Conservation (phyloP, 1,139 yeast species). For the Martiniozyma asiatica region DNA sequence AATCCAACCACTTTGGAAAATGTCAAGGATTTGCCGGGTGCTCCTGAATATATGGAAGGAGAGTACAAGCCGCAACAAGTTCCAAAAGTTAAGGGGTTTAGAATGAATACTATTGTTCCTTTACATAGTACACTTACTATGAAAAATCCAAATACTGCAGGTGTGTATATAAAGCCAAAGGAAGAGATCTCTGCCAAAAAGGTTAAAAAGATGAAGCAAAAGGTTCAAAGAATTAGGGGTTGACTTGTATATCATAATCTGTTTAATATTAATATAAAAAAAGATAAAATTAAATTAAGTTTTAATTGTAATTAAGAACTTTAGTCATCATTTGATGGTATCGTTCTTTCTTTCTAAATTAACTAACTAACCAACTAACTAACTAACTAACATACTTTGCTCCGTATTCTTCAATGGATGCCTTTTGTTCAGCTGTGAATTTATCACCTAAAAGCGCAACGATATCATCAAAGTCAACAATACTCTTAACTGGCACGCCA, state of each 20-base stretch:
- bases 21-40: conserved; percentile 51
- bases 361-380: too few relatives aligned
- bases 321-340: too few relatives aligned
- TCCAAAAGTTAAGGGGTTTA: conserved; percentile 74
- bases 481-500: conserved; percentile 72
- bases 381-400: conserved; percentile 33
- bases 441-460: conserved; percentile 44
- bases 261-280: neutral
- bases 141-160: conserved; percentile 76
- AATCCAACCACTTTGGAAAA: conserved; percentile 66
- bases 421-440: conserved; percentile 42
- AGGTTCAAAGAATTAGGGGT: conserved; percentile 29
- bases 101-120: conserved; percentile 79
- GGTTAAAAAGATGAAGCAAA: conserved; percentile 35
- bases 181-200: conserved; percentile 11
- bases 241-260: conserved; percentile 16
- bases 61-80: conserved; percentile 48
- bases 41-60: conserved; percentile 31
- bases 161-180: conserved; percentile 41
- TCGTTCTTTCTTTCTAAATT: too few relatives aligned
- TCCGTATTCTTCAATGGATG: conserved; percentile 50
- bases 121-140: conserved; percentile 66
- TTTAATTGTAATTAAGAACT: too few relatives aligned
- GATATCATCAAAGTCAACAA: conserved; percentile 68
- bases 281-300: too few relatives aligned